Evolutionary conservation across 2,329 filamentous ascomycete species (phyloP).

Genomic region (Alternaria brassicicola): DNA sequence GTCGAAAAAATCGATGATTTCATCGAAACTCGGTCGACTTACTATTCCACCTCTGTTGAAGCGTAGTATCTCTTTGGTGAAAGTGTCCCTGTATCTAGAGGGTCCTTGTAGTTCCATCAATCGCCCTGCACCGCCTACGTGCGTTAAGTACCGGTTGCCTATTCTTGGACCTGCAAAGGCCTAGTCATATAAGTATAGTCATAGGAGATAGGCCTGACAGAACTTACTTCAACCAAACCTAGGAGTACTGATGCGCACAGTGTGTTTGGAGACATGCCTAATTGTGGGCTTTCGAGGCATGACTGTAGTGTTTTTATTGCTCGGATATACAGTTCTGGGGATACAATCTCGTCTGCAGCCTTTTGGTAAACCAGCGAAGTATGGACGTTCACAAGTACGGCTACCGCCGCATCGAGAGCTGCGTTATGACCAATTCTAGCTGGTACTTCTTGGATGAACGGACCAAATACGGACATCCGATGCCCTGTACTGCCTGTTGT

Average conservation of each 20-base stretch:
- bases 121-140: conserved; percentile 43
- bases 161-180: conserved; percentile 40
- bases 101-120: conserved; percentile 44
- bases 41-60: conserved; percentile 44
- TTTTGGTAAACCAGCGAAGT: conserved; percentile 35
- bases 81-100: conserved; percentile 31
- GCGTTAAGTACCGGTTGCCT: conserved; percentile 41
- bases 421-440: conserved; percentile 39
- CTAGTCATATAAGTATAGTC: conserved; percentile 14
- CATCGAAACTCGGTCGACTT: conserved; percentile 8
- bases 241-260: conserved; percentile 43
- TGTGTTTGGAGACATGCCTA: conserved; percentile 43
- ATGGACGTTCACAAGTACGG: conserved; percentile 39
- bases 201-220: background rate
- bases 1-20: background rate
- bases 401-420: conserved; percentile 41
- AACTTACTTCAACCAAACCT: conserved; percentile 39
- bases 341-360: conserved; percentile 29
- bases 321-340: conserved; percentile 36
- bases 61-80: conserved; percentile 40
- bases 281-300: conserved; percentile 35
- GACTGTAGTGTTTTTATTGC: conserved; percentile 39
- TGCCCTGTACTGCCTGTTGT: conserved; percentile 37
- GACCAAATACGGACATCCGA: conserved; percentile 40
- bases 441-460: conserved; percentile 41